Conservation (phyloP, 2,329 filamentous ascomycete genomes). For the Penicillium sp. region DNA sequence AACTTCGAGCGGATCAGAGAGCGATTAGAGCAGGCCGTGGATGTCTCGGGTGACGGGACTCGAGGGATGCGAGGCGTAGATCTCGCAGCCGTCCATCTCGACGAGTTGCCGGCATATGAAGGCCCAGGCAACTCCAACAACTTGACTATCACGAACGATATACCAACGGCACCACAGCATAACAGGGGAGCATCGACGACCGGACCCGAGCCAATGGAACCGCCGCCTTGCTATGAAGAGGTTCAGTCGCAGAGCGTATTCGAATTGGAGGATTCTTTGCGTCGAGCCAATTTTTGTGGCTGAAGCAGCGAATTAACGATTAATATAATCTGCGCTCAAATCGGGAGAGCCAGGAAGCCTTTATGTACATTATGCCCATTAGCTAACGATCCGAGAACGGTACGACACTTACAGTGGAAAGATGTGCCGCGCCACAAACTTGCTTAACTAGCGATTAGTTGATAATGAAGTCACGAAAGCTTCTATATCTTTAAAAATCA, state of each 20-base stretch:
- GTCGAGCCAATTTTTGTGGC: conserved; percentile 27
- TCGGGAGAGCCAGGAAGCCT: conserved; percentile 1
- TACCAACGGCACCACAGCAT: conserved; percentile 11
- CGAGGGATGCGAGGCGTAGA: conserved; percentile 49
- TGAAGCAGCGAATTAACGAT: background rate
- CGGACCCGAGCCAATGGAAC: conserved; percentile 56
- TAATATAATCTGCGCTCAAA: background rate
- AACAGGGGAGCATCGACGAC: conserved; percentile 22
- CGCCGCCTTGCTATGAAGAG: conserved; percentile 87
- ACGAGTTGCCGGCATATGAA: conserved; percentile 85
- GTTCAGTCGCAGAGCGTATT: conserved; percentile 76
- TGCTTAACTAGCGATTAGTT: background rate
- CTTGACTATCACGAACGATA: conserved; percentile 2
- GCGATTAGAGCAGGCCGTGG: conserved; percentile 71
- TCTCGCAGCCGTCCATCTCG: conserved; percentile 65
- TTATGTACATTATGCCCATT: conserved; percentile 17
- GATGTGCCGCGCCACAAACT: background rate
- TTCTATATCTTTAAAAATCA: background rate
- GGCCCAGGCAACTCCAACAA: conserved; percentile 45
- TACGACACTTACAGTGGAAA: conserved; percentile 3
- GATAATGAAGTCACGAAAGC: background rate
- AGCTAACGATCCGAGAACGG: conserved; percentile 8
- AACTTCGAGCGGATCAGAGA: conserved; percentile 81
- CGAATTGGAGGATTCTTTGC: conserved; percentile 61
- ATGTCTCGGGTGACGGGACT: conserved; percentile 42